Evolutionary conservation across 2,329 filamentous ascomycete genomes (phyloP).

Genomic region (Aspergillus oerlinghausenensis): DNA sequence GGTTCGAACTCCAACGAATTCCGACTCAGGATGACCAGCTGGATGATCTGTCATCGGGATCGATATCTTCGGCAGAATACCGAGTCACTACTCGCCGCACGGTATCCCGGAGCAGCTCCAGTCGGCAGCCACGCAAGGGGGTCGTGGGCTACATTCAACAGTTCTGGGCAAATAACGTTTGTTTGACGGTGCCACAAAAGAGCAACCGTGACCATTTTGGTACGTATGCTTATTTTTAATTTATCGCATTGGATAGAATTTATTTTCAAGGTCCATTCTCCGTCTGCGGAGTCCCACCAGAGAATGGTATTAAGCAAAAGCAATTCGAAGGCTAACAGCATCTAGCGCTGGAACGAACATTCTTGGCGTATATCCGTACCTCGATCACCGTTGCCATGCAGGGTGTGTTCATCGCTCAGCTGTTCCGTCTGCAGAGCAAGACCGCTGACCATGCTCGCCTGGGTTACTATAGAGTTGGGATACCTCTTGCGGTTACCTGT

Average conservation of each 20-base stretch:
- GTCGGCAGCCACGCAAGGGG: conserved; percentile 36
- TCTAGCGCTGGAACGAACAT: conserved; percentile 68
- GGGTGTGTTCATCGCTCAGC: conserved; percentile 62
- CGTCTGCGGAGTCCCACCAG: not conserved
- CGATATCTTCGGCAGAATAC: conserved; percentile 32
- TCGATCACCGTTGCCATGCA: conserved; percentile 64
- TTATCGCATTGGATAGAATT: not conserved
- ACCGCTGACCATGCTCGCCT: conserved; percentile 34
- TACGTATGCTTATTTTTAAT: conserved; percentile 16
- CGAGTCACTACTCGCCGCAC: conserved; percentile 22
- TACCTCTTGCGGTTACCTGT: conserved; percentile 50
- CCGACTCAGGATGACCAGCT: conserved; percentile 24
- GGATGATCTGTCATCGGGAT: conserved; percentile 20
- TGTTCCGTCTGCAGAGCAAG: conserved; percentile 55
- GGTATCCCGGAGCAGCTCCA: conserved; percentile 15
- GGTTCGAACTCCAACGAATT: conserved; percentile 27
- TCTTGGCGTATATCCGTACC: conserved; percentile 67
- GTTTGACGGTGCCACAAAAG: conserved; percentile 35
- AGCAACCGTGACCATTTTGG: conserved; percentile 41
- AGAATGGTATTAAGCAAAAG: not conserved
- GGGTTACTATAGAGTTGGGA: conserved; percentile 58
- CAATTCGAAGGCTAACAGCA: not conserved
- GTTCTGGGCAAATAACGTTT: conserved; percentile 69
- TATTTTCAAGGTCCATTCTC: not conserved
- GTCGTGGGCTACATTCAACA: conserved; percentile 63